phyloP scores from a whole-genome alignment of 371 early-diverging fungal species.

The Actinomortierella wolfii region DNA sequence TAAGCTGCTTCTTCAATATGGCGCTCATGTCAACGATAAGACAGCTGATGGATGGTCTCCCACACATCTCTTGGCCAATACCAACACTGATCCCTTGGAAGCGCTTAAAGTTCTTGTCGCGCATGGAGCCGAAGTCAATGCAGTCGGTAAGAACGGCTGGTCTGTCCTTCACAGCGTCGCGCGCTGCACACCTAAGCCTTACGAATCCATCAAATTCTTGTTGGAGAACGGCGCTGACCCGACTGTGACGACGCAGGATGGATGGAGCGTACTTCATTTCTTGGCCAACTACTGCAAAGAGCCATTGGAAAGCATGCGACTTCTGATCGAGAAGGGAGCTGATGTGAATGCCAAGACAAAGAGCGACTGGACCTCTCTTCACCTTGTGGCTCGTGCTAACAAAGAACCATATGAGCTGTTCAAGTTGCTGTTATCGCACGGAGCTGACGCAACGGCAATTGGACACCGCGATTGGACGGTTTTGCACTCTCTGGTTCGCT shows the following conservation, averaged over 20 bases:
- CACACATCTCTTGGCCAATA: constrained; percentile 38
- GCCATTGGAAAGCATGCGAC: constrained; percentile 40
- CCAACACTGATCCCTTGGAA: constrained; percentile 39
- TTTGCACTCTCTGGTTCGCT: constrained; percentile 32
- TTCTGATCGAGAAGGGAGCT: constrained; percentile 39
- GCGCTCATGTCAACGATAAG: constrained; percentile 39
- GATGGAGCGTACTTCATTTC: constrained; percentile 43
- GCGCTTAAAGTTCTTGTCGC: constrained; percentile 42
- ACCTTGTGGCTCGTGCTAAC: constrained; percentile 40
- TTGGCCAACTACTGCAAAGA: constrained; percentile 41
- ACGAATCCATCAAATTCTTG: constrained; percentile 38
- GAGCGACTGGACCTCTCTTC: constrained; percentile 40
- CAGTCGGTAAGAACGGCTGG: constrained; percentile 45
- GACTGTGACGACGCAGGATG: constrained; percentile 40
- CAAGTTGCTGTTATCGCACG: constrained; percentile 24
- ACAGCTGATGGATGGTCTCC: constrained; percentile 44
- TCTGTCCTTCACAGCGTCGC: constrained; percentile 42
- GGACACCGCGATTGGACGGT: constrained; percentile 47
- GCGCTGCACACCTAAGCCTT: constrained; percentile 31
- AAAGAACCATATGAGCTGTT: constrained; percentile 31
- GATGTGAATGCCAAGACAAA: constrained; percentile 45
- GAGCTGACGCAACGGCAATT: constrained; percentile 39
- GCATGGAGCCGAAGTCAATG: constrained; percentile 41
- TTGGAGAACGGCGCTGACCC: constrained; percentile 33
- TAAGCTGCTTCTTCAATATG: constrained; percentile 30